Evolutionary conservation across 1,284 basidiomycete species (phyloP).

Genomic region (Austroboletus niveus): DNA sequence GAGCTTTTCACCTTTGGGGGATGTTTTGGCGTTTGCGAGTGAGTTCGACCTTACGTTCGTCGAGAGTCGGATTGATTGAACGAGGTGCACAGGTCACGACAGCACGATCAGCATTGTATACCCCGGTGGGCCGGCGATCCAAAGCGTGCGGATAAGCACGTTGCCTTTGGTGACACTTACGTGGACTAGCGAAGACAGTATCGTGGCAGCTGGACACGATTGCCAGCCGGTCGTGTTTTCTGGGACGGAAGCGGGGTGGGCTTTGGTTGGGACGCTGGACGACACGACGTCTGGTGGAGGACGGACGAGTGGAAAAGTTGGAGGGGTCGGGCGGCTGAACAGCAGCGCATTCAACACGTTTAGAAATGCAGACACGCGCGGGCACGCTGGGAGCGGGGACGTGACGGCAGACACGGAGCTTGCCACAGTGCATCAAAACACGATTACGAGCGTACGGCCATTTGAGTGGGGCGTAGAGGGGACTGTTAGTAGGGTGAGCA

Average conservation of each 20-base stretch:
- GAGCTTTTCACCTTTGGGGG: constrained; percentile 93
- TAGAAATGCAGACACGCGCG: constrained; percentile 88
- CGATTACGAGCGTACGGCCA: constrained; percentile 87
- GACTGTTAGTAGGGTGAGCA: constrained; percentile 77
- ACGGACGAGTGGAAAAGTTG: constrained; percentile 45
- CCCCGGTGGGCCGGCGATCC: constrained; percentile 68
- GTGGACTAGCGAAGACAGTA: constrained; percentile 78
- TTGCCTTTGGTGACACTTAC: constrained; percentile 82
- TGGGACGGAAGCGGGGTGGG: constrained; percentile 74
- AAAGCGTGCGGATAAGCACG: constrained; percentile 72
- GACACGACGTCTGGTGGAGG: constrained; percentile 54
- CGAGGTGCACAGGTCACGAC: constrained; percentile 72
- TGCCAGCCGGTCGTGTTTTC: constrained; percentile 92
- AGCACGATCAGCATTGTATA: constrained; percentile 89
- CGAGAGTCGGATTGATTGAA: neutral
- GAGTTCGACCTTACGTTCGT: constrained; percentile 33
- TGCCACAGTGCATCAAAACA: constrained; percentile 95
- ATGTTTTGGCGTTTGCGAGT: constrained; percentile 91
- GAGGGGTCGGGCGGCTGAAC: constrained; percentile 80
- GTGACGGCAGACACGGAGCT: constrained; percentile 66
- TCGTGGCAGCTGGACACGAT: constrained; percentile 96
- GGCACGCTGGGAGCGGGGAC: constrained; percentile 48
- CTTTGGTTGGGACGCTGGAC: constrained; percentile 78
- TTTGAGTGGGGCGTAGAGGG: constrained; percentile 65
- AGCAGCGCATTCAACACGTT: constrained; percentile 96